These are phyloP conservation scores for Casuarina equisetifolia DNA, from an alignment of 306 rosid genomes.

Conservation along the genomic window DNA sequence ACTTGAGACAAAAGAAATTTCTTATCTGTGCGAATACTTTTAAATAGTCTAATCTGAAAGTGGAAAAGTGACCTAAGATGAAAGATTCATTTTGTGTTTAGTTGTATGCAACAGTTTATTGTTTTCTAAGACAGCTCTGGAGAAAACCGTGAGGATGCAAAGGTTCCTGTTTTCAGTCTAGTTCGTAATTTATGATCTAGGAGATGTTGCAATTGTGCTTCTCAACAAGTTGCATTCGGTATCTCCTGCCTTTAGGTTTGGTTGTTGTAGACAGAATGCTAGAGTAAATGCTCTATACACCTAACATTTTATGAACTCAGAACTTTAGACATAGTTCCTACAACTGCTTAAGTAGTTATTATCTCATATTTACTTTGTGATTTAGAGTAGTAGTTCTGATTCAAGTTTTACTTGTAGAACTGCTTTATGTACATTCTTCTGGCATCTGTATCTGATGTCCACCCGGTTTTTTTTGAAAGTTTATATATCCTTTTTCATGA, in stretches of 20 bases:
- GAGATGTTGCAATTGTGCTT: not conserved
- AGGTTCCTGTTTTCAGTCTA: not conserved
- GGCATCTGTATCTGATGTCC: not conserved
- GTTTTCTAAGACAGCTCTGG: not conserved
- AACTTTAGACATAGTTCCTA: not conserved
- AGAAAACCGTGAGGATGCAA: not conserved
- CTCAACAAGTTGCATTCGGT: not conserved
- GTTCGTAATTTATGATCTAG: not conserved
- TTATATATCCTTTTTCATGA: slow-evolving; percentile 7
- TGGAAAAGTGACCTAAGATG: no score
- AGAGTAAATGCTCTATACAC: not conserved
- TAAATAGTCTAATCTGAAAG: no score
- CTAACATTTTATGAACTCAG: not conserved
- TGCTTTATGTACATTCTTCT: not conserved
- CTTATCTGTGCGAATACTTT: not conserved
- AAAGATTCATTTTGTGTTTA: no score
- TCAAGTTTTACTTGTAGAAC: slow-evolving; percentile 1
- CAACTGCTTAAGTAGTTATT: not conserved
- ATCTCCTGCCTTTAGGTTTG: not conserved
- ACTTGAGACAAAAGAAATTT: not conserved
- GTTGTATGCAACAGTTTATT: no score
- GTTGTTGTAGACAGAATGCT: not conserved
- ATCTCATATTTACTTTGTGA: not conserved
- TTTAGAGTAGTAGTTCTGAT: not conserved
- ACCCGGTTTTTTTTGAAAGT: not conserved